A percentile compares a stretch with the other conserved stretches of the same genome.
Evolutionary conservation across 148 eudicot genomes (phyloP).

Genomic region (Heliosperma pusillum): DNA sequence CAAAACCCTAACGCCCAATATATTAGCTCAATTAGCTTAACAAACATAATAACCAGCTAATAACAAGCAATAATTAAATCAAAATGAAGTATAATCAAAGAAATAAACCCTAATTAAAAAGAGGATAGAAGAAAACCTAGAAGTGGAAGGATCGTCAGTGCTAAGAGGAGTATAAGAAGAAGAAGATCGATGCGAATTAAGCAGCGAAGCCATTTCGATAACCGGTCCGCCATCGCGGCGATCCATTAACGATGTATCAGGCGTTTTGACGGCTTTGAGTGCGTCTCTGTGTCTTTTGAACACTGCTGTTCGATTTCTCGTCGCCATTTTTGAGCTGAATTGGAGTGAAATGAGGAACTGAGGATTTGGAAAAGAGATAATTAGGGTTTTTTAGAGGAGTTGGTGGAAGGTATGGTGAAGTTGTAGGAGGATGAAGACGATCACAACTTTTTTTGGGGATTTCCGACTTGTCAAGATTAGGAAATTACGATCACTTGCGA

Average conservation of each 20-base stretch:
- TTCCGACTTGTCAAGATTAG: no score
- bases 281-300: conserved; percentile 50
- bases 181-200: conserved; percentile 36
- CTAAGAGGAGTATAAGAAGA: conserved; percentile 60
- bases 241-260: conserved; percentile 31
- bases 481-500: no score
- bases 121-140: conserved; percentile 40
- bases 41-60: not conserved
- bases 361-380: not conserved
- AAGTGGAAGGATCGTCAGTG: conserved; percentile 78
- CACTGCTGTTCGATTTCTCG: conserved; percentile 46
- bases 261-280: conserved; percentile 46
- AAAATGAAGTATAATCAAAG: conserved; percentile 3
- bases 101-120: not conserved
- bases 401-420: not conserved
- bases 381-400: not conserved
- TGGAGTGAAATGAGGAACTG: not conserved
- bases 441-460: no score
- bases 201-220: conserved; percentile 50
- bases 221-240: conserved; percentile 41
- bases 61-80: not conserved
- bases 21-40: not conserved
- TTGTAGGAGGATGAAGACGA: not conserved
- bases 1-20: not conserved
- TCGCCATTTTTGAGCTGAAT: conserved; percentile 37